phyloP scores from a whole-genome alignment of 352 stramenopile genomes.

The Phytophthora fragariaefolia region DNA sequence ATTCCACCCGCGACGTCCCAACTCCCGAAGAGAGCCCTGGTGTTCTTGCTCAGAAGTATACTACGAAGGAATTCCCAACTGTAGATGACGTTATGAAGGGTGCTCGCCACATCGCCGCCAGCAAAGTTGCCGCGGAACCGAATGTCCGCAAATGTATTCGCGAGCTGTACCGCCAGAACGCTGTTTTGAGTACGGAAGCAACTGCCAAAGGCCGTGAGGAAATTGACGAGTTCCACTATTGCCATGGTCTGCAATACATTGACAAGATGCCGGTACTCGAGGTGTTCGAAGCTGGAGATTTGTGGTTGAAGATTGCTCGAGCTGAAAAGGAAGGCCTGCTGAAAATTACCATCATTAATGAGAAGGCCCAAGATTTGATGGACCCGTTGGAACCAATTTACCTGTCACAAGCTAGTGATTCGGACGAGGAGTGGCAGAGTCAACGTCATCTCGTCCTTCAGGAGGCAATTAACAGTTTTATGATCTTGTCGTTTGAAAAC shows the following conservation, averaged over 20 bases:
- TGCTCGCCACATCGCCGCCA: conserved; percentile 88
- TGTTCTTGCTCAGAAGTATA: conserved; percentile 77
- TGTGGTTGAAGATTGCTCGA: conserved; percentile 81
- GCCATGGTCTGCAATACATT: conserved; percentile 87
- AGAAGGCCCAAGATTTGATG: conserved; percentile 84
- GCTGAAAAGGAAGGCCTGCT: conserved; percentile 89
- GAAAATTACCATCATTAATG: conserved; percentile 78
- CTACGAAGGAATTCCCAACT: conserved; percentile 83
- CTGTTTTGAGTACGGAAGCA: conserved; percentile 75
- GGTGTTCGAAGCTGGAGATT: conserved; percentile 69
- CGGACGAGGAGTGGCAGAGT: conserved; percentile 87
- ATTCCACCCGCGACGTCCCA: conserved; percentile 65
- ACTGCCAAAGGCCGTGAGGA: conserved; percentile 86
- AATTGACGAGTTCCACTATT: conserved; percentile 91
- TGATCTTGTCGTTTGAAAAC: conserved; percentile 88
- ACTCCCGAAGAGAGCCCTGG: conserved; percentile 80
- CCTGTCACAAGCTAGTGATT: conserved; percentile 52
- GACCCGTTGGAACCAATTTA: conserved; percentile 84
- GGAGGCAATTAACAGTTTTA: conserved; percentile 84
- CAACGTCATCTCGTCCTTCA: conserved; percentile 86
- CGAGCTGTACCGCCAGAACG: conserved; percentile 84
- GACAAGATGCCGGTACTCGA: conserved; percentile 86
- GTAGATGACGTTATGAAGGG: conserved; percentile 90
- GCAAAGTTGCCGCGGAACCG: conserved; percentile 82
- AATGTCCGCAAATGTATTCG: conserved; percentile 87